A percentile compares a stretch with the other conserved stretches of the same genome.
Evolutionary conservation across 305 asterid genomes (phyloP).

Genomic region (Ilex paraguariensis): DNA sequence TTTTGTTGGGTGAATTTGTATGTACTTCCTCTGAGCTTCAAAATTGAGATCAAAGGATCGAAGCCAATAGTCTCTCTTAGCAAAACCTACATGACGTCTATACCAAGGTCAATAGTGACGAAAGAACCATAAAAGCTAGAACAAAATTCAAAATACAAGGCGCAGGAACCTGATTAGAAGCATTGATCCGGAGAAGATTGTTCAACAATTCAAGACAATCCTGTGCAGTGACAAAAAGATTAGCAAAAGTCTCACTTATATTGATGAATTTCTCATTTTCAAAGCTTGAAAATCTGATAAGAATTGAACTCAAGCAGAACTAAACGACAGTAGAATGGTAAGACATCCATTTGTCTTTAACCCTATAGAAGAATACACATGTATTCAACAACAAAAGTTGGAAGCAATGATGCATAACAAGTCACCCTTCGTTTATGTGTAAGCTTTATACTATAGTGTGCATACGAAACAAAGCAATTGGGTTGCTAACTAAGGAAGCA

Average conservation of each 20-base stretch:
- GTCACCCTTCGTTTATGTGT: too few relatives aligned
- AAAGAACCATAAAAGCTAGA: background rate
- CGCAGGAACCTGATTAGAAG: conserved; percentile 81
- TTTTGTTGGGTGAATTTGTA: conserved; percentile 90
- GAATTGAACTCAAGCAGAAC: too few relatives aligned
- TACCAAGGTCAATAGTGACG: background rate
- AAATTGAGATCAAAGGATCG: conserved; percentile 68
- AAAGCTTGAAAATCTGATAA: too few relatives aligned
- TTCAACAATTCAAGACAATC: conserved; percentile 87
- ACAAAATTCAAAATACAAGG: conserved; percentile 2
- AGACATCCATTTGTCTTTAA: too few relatives aligned
- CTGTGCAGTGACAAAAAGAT: conserved; percentile 44
- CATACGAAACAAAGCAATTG: too few relatives aligned
- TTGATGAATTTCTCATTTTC: too few relatives aligned
- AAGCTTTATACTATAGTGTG: too few relatives aligned
- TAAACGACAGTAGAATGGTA: too few relatives aligned
- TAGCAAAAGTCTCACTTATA: background rate
- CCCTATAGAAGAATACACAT: too few relatives aligned
- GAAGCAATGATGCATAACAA: too few relatives aligned
- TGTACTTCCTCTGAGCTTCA: conserved; percentile 85
- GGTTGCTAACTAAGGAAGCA: too few relatives aligned
- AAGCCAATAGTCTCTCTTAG: conserved; percentile 94
- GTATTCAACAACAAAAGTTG: too few relatives aligned
- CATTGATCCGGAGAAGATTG: conserved; percentile 78
- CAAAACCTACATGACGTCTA: conserved; percentile 47